Evolutionary conservation across 2,329 filamentous ascomycete species (phyloP), one percentile per base, ranked within the genome.

Genomic region (Didymosphaeria variabile): DNA sequence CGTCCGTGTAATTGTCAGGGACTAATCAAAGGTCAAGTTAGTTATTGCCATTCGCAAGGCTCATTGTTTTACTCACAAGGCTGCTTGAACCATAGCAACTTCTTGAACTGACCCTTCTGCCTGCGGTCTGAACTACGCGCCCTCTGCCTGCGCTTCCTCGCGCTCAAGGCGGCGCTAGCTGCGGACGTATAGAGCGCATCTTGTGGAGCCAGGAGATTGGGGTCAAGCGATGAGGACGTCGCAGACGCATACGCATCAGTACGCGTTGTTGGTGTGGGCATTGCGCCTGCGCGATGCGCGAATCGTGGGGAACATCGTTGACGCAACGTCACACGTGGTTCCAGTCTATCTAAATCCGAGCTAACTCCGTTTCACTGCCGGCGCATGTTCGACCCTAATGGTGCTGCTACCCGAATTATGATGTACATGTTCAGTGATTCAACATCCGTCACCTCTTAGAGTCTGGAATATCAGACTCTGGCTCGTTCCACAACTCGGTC

Each of bases 1-100:
- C 93, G 76, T 99, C 95, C 44, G 95, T 98, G 77, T 98, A 98
- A 79, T 99, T 99, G 79, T 99, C 95, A n/a, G 95, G 94, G 75
- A 96, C 92, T 94, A 72, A 64, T 50, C 8, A 19, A 8, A 47
- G 36, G 17, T 32, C 15, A 29, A 21, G 13, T 38, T 31, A 32
- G 23, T 29, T 23, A 29, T 29, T 4, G 4, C 26, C 26, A 29
- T 29, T 29, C 26, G 6, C 6, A 29, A 29, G 26, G 26, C 26
- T 29, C 12, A 21, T 21, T 45, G 36, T 7, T 32, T 12, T 12
- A 80, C 88, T 66, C 82, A 94, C 91, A 97, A 36, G 91, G 92
- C 77, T 98, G 95, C 80, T 97, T 97, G 74, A 99, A 94, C 95
- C 95, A 99, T 58, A 99, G 86, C 67, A 99, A 81, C 82, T 98